Conservation (phyloP, 495 filamentous ascomycete genomes). For the Hypoxylon lenormandii region DNA sequence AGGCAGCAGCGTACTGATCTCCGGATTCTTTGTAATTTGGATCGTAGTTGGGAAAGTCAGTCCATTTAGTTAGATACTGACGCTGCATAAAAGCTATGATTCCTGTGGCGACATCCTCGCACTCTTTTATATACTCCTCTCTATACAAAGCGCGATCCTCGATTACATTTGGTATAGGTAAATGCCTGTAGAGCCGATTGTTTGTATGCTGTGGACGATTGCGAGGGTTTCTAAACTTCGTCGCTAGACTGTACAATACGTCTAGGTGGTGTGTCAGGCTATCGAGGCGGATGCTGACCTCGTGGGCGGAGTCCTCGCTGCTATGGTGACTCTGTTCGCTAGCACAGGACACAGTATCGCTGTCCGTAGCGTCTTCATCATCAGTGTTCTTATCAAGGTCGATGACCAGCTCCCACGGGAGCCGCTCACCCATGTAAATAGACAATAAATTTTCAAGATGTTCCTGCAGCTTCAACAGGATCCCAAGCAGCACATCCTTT, state of each 20-base stretch:
- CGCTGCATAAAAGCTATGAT: conserved; percentile 2
- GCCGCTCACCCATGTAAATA: not conserved
- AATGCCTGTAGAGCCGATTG: conserved; percentile 3
- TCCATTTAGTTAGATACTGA: not conserved
- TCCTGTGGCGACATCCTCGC: conserved; percentile 12
- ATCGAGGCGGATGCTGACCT: conserved; percentile 1
- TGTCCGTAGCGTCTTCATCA: not conserved
- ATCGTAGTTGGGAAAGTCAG: too few species aligned
- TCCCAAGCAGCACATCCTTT: not conserved
- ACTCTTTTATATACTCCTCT: conserved; percentile 8
- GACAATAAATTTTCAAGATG: conserved; percentile 3
- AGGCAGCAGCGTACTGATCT: conserved; percentile 11
- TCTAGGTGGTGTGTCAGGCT: not conserved
- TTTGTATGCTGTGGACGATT: conserved; percentile 12
- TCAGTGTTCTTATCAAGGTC: not conserved
- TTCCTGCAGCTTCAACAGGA: conserved; percentile 4
- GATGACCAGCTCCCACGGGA: not conserved
- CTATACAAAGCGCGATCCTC: not conserved
- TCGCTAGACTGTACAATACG: not conserved
- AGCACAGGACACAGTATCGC: not conserved
- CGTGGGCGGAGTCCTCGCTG: not conserved
- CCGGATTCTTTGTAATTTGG: conserved; percentile 8
- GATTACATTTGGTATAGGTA: not conserved
- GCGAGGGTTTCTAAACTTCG: conserved; percentile 2
- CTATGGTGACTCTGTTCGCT: not conserved